Evolutionary conservation across 2,329 filamentous ascomycete species (phyloP), one percentile per base, ranked within the genome.

Genomic region (Chaetomium globosum): DNA sequence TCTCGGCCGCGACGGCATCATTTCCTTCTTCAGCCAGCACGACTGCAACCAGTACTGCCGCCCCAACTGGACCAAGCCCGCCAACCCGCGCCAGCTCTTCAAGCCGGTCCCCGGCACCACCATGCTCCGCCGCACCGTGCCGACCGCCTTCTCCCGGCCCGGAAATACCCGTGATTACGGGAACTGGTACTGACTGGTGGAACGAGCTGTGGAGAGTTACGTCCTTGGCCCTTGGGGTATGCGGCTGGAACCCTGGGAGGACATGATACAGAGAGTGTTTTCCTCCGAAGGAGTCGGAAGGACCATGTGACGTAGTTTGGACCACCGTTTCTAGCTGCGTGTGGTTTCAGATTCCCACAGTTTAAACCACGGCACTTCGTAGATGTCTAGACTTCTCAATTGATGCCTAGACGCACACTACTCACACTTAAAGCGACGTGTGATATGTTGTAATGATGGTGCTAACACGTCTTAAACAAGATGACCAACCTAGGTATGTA

Each of bases 21-120:
- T 70, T 59, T 74, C 75, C 1, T 80, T 80, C 68, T 80, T 80
- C 70, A 71, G 70, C 55, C 69, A 73, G 33, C 78, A 80, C 64
- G 3, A 13, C 10, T 80, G 78, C 70, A 76, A 63, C 57, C 4
- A 61, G n/a, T 63, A 49, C 36, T 68, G 62, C 59, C 71, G 72
- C 46, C 39, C 61, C 4, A 59, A 73, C 64, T 77, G 70, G 71
- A 64, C 67, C 46, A 54, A 52, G 33, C 71, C 70, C 1, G 58
- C 61, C 33, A 62, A 66, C 4, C 51, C 52, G 23, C 36, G 5
- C 2, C 52, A 13, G 36, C 23, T 59, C 48, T 68, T 55, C 31
- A 16, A 21, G 4, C 66, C 66, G 0, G 49, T 61, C 12, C 53
- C 16, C 2, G 61, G 67, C 2, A 68, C 65, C 1, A 61, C 65